Evolutionary conservation across 2,329 filamentous ascomycete genomes (phyloP), one percentile per base, ranked within the genome.

Genomic region (Trichoderma koningiopsis): DNA sequence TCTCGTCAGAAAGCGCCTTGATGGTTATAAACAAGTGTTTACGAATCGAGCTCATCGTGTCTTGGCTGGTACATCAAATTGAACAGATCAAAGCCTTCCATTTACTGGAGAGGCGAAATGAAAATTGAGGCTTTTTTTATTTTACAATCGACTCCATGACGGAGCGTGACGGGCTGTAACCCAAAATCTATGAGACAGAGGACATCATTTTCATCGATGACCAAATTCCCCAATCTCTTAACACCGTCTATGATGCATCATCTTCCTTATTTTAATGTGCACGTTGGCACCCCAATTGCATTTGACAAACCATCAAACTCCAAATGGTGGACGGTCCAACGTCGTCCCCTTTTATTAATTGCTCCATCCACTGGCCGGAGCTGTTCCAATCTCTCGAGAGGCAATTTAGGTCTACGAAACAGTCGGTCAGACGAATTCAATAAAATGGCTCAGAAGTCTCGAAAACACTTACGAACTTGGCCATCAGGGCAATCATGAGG

Each of bases 401-500:
- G 74, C 72, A 74, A 75, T 76, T 81, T 80, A 81, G 72, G 80
- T 81, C 80, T 81, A 63, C 1, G 33, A 8, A 16, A 8, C 31
- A 10, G 29, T 52, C 6, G 47, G 37, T 57, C 62, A 66, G 70
- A 40, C 40, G 68, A 10, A 40, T 33, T 43, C 27, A 35, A 49
- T 24, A 14, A 19, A n/a, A 37, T 33, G 8, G 22, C n/a, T 19
- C 43, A 49, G 55, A 47, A 16, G n/a, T 3, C 43, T 71, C 53
- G 65, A 43, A n/a, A 55, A n/a, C 68, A 89, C 87, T 78, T 88
- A 92, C 89, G 86, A 92, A 92, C 88, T 94, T 94, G 91, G 91
- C 92, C 91, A 94, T 94, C 87, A 94, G 92, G 86, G 91, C 91
- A 93, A 94, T 89, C 91, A 94, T 94, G 81, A 93, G 90, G 81